Conservation (phyloP, 2,329 filamentous ascomycete genomes). For the Magnaporthiopsis incrustans region DNA sequence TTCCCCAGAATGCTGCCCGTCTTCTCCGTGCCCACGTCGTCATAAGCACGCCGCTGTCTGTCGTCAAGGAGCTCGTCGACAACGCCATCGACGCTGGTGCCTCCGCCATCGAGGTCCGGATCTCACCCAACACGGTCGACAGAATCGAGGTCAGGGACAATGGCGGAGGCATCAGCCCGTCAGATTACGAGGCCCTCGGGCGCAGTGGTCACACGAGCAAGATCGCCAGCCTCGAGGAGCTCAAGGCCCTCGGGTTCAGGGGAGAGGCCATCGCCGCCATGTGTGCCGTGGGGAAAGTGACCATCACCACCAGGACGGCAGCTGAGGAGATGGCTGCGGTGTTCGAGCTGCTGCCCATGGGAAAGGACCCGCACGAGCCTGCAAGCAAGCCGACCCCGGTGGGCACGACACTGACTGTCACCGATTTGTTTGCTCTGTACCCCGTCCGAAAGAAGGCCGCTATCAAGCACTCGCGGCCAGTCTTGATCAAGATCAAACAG, state of each 20-base stretch:
- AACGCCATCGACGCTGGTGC: conserved; percentile 69
- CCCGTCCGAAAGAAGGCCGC: conserved; percentile 56
- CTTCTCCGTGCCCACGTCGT: conserved; percentile 54
- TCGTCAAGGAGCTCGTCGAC: conserved; percentile 72
- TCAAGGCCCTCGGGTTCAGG: conserved; percentile 60
- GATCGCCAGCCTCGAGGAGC: conserved; percentile 54
- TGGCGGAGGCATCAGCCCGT: conserved; percentile 58
- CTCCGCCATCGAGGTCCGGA: conserved; percentile 54
- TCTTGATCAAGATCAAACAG: conserved; percentile 47
- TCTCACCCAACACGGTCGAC: conserved; percentile 60
- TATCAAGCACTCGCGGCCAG: conserved; percentile 49
- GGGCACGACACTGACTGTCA: conserved; percentile 61
- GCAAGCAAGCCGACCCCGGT: conserved; percentile 42
- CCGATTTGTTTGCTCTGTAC: conserved; percentile 48
- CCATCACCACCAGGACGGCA: conserved; percentile 55
- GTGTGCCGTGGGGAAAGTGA: conserved; percentile 51
- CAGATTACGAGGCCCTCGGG: conserved; percentile 56
- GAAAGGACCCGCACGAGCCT: conserved; percentile 31
- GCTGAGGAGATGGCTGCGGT: conserved; percentile 49
- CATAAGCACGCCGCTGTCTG: conserved; percentile 49
- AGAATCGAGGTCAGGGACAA: conserved; percentile 65
- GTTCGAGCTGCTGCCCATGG: conserved; percentile 32
- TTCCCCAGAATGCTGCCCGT: conserved; percentile 41
- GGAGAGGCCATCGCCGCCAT: conserved; percentile 65
- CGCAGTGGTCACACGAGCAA: conserved; percentile 68